A percentile compares a stretch with the other conserved stretches of the same genome.
These are phyloP conservation scores for Hydnum rufescens DNA, from an alignment of 768 basidiomycete genomes.

Conservation along the genomic window DNA sequence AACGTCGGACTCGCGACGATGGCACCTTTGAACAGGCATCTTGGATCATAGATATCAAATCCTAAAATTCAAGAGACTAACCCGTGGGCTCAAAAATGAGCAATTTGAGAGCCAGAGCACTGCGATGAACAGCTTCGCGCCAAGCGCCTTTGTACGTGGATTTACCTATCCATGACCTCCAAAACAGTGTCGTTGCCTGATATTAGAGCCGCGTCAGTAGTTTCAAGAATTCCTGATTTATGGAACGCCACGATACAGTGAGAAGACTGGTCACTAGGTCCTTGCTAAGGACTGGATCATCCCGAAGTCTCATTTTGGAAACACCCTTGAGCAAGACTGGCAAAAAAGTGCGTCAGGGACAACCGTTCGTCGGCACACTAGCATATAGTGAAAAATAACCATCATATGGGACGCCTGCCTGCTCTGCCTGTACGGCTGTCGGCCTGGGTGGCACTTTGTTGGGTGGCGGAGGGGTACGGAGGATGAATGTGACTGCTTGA, in stretches of 20 bases:
- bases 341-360: neutral
- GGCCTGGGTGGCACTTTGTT: conserved; percentile 5
- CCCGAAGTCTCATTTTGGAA: conserved; percentile 28
- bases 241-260: conserved; percentile 21
- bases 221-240: neutral
- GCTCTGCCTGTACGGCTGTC: conserved; percentile 22
- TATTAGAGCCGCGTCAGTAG: neutral
- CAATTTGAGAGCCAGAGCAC: conserved; percentile 83
- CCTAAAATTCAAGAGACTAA: conserved; percentile 13
- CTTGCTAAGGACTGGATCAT: conserved; percentile 59
- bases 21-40: conserved; percentile 34
- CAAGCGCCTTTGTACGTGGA: conserved; percentile 85
- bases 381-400: conserved; percentile 13
- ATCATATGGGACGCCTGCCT: conserved; percentile 27
- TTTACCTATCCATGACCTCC: conserved; percentile 76
- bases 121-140: conserved; percentile 87
- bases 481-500: conserved; percentile 73
- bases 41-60: neutral
- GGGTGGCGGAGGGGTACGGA: conserved; percentile 42
- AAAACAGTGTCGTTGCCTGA: conserved; percentile 57
- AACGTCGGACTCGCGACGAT: conserved; percentile 93
- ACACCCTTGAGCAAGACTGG: conserved; percentile 27
- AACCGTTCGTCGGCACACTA: too few species aligned
- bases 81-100: conserved; percentile 85
- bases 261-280: conserved; percentile 38